phyloP scores from a whole-genome alignment of 345 rosid genomes.

The Orychophragmus violaceus region DNA sequence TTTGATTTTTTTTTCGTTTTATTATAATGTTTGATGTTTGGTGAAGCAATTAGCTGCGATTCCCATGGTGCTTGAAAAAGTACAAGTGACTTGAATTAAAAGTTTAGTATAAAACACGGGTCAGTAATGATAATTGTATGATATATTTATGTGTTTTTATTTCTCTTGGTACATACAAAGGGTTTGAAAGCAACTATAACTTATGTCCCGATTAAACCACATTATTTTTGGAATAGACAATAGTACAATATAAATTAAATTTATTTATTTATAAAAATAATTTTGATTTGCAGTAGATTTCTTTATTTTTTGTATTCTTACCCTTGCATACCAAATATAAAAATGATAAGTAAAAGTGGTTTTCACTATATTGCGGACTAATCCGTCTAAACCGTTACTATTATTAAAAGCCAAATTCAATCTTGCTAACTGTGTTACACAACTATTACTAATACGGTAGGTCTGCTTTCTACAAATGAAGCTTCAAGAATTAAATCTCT shows the following conservation, averaged over 20 bases:
- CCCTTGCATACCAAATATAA: no score
- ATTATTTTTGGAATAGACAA: no score
- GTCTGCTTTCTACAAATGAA: background rate
- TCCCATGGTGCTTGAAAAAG: constrained; percentile 10
- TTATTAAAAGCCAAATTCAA: no score
- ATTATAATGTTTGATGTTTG: background rate
- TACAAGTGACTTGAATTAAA: constrained; percentile 18
- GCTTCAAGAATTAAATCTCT: background rate
- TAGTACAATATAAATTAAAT: no score
- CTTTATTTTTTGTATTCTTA: no score
- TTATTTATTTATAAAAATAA: no score
- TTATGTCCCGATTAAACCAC: no score
- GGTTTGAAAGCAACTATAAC: no score
- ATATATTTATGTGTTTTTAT: background rate
- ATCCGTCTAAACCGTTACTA: no score
- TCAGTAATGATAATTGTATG: constrained; percentile 1
- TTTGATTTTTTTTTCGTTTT: background rate
- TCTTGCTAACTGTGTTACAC: background rate
- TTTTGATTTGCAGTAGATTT: no score
- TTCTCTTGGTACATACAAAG: background rate
- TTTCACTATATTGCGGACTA: no score
- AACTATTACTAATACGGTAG: background rate
- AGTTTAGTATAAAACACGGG: constrained; percentile 23
- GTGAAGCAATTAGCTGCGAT: constrained; percentile 13
- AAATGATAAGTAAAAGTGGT: no score